Percentiles rank a stretch among this genome's conserved stretches.
phyloP scores from a whole-genome alignment of 2,329 filamentous ascomycete genomes.

The Fusarium pseudoanthophilum region DNA sequence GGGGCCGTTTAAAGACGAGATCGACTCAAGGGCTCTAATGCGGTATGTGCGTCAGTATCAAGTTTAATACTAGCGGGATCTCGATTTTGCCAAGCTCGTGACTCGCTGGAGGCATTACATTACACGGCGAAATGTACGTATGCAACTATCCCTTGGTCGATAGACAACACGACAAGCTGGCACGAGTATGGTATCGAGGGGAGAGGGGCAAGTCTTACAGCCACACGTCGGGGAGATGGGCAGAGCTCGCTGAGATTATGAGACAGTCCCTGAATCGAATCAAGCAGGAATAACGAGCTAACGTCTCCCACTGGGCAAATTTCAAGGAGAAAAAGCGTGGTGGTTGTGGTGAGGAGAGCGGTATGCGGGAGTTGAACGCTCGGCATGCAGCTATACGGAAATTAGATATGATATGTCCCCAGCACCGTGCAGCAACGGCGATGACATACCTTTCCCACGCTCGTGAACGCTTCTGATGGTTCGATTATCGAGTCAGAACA shows the following conservation, averaged over 20 bases:
- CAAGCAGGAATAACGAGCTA: conserved; percentile 71
- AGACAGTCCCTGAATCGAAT: conserved; percentile 58
- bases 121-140: neutral
- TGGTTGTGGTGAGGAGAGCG: conserved; percentile 53
- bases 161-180: conserved; percentile 38
- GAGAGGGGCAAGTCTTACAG: conserved; percentile 60
- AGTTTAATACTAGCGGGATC: conserved; percentile 38
- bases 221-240: conserved; percentile 54
- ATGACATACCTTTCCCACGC: conserved; percentile 44
- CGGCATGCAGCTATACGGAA: conserved; percentile 52
- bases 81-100: conserved; percentile 35
- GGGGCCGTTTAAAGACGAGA: conserved; percentile 59
- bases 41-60: conserved; percentile 48
- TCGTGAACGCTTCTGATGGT: conserved; percentile 21
- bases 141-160: conserved; percentile 44
- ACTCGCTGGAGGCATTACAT: neutral
- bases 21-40: conserved; percentile 57
- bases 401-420: conserved; percentile 42
- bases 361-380: conserved; percentile 48
- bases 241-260: conserved; percentile 57
- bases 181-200: conserved; percentile 39
- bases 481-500: conserved; percentile 18
- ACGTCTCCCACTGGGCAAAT: conserved; percentile 68
- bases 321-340: conserved; percentile 56
- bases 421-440: conserved; percentile 3